Base-by-base conservation (phyloP, 495 filamentous ascomycete genomes). In the Hypoxylon fragiforme region DNA sequence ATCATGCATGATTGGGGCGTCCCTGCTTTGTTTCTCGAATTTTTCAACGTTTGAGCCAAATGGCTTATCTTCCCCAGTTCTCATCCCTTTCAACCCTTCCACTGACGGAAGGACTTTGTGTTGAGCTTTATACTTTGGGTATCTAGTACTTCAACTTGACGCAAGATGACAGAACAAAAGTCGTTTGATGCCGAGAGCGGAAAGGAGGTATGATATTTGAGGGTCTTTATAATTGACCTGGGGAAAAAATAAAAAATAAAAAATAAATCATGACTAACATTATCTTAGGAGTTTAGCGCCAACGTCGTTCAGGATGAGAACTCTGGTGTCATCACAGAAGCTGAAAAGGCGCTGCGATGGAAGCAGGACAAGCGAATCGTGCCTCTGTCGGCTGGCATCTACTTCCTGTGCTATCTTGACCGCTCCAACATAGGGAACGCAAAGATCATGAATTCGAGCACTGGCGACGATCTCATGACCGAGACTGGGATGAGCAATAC, bases 331-430 rank as follows among this genome's bases (percentile, higher is more conserved):
- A 52, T 64, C 35, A 62, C 69, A 9, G 60, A 63, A 9, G 65
- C 66, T 38, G 67, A 73, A 24, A 66, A 63, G 45, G 58, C 65
- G 1, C 52, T 86, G 11, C 54, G 84, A 32, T 77, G 79, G 68
- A 86, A 83, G 63, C 84, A 85, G 44, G 84, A 87, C 66, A 54
- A 75, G 45, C 72, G 73, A 14, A 81, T 82, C 32, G 55, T 82
- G 13, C 79, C 79, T 3, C 61, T 81, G 9, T 76, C 70, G 19
- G 77, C 79, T 7, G 69, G 66, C 3, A 79, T 81, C 13, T 82
- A 81, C 46, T 70, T 82, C 24, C 67, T 83, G 16, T 82, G 78
- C 60, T 83, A 80, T 54, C 63, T 83, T 9, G 81, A 71, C 31
- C 50, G 67, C n/a, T 62, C 62, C n/a, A 71, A 71, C 30, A 70